Conservation (phyloP, 805 yeast species). For the Komagataella populi region DNA sequence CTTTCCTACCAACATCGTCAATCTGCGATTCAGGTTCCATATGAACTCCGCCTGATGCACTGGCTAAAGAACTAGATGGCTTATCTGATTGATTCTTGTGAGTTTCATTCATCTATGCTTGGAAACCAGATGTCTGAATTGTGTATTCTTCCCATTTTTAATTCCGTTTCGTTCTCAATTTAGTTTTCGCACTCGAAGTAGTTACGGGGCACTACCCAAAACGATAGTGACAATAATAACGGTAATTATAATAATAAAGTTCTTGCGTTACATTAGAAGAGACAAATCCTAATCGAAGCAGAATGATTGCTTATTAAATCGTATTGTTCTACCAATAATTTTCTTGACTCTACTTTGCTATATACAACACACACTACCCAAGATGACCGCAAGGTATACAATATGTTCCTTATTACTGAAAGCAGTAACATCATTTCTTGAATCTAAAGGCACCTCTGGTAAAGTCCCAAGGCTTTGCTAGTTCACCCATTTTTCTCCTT, state of each 20-base stretch:
- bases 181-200: not conserved
- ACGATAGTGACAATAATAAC: not conserved
- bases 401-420: conserved; percentile 4
- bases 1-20: not conserved
- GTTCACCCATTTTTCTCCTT: conserved; percentile 63
- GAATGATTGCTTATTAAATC: not conserved
- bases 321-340: no score
- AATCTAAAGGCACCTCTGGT: conserved; percentile 25
- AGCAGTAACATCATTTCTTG: conserved; percentile 13
- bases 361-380: not conserved
- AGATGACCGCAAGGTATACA: not conserved
- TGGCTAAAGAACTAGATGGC: not conserved
- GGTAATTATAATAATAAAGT: no score
- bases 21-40: not conserved
- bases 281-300: not conserved
- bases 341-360: not conserved
- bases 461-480: conserved; percentile 32
- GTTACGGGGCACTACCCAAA: not conserved
- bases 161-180: not conserved
- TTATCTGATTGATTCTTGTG: not conserved
- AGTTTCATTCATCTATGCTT: not conserved
- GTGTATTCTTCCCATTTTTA: not conserved
- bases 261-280: no score
- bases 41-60: not conserved
- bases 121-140: not conserved